phyloP scores from a whole-genome alignment of 108 stramenopile genomes.

The Cyclotella choctawhatcheeana region DNA sequence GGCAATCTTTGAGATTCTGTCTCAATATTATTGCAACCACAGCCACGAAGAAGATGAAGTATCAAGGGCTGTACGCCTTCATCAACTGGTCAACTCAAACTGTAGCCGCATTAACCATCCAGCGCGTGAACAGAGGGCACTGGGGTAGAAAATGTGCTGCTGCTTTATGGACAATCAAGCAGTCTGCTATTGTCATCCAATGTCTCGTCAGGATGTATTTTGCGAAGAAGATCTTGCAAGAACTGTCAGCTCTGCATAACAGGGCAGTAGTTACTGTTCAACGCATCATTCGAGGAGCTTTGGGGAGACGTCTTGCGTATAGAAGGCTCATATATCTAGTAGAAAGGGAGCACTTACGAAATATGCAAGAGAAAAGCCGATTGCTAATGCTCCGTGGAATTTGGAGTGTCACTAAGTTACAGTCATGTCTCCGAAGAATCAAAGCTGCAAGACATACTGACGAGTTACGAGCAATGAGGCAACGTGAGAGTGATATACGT shows the following conservation, averaged over 20 bases:
- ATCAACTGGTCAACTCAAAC: slow-evolving; percentile 7
- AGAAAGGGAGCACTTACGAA: slow-evolving; percentile 20
- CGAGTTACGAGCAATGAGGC: slow-evolving; percentile 19
- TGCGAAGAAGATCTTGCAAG: slow-evolving; percentile 6
- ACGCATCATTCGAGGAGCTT: slow-evolving; percentile 24
- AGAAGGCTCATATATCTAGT: slow-evolving; percentile 31
- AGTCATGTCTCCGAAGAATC: slow-evolving; percentile 26
- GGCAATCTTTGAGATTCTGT: slow-evolving; percentile 11
- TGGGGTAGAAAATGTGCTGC: slow-evolving; percentile 22
- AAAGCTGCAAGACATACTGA: slow-evolving; percentile 3
- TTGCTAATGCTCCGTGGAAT: slow-evolving; percentile 24
- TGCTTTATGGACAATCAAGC: not conserved
- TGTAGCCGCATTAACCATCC: slow-evolving; percentile 21
- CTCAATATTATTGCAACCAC: slow-evolving; percentile 14
- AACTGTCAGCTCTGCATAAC: slow-evolving; percentile 6
- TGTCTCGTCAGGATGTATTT: slow-evolving; percentile 24
- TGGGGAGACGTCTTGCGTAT: slow-evolving; percentile 38
- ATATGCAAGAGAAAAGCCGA: slow-evolving; percentile 30
- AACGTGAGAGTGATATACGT: slow-evolving; percentile 27
- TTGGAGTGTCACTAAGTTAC: slow-evolving; percentile 19
- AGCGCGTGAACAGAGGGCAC: slow-evolving; percentile 25
- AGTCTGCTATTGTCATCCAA: slow-evolving; percentile 31
- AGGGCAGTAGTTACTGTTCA: slow-evolving; percentile 34
- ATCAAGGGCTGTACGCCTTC: slow-evolving; percentile 21
- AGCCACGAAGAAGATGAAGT: slow-evolving; percentile 1